phyloP scores from a whole-genome alignment of 345 rosid genomes.

The Brassica nigra region DNA sequence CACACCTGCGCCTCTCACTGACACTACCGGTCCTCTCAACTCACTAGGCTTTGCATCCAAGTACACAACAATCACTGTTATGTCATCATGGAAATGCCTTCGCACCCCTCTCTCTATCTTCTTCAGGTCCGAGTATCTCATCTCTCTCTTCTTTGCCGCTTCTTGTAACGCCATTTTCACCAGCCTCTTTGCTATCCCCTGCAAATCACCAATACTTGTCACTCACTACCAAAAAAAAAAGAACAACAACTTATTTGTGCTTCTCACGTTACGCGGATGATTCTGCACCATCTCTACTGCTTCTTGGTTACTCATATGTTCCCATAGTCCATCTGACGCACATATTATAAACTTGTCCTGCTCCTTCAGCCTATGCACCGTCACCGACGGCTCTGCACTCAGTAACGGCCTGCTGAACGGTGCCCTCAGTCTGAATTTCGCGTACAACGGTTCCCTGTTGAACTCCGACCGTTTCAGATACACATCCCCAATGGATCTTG shows the following conservation, averaged over 20 bases:
- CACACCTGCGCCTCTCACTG: conserved; percentile 76
- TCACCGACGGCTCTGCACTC: conserved; percentile 72
- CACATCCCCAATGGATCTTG: conserved; percentile 85
- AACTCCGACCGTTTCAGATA: conserved; percentile 82
- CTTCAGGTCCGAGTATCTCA: conserved; percentile 95
- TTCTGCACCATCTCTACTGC: conserved; percentile 77
- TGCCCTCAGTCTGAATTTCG: conserved; percentile 68
- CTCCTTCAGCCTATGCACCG: conserved; percentile 65
- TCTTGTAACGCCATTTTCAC: conserved; percentile 82
- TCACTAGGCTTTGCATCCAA: conserved; percentile 63
- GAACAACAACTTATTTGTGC: not conserved
- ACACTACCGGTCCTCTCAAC: conserved; percentile 46
- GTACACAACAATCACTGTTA: conserved; percentile 77
- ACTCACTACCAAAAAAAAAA: not conserved
- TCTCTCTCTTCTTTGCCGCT: conserved; percentile 93
- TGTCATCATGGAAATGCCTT: conserved; percentile 94
- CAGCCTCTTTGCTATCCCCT: conserved; percentile 83
- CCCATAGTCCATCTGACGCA: conserved; percentile 92
- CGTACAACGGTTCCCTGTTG: conserved; percentile 74
- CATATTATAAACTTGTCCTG: conserved; percentile 71
- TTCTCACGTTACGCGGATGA: conserved; percentile 56
- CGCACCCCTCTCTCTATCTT: conserved; percentile 93
- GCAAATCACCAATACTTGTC: conserved; percentile 31
- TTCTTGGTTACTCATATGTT: conserved; percentile 79
- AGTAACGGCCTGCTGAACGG: conserved; percentile 67